These are phyloP conservation scores for Trametes villosa DNA, from an alignment of 768 basidiomycete species.

Conservation along the genomic window DNA sequence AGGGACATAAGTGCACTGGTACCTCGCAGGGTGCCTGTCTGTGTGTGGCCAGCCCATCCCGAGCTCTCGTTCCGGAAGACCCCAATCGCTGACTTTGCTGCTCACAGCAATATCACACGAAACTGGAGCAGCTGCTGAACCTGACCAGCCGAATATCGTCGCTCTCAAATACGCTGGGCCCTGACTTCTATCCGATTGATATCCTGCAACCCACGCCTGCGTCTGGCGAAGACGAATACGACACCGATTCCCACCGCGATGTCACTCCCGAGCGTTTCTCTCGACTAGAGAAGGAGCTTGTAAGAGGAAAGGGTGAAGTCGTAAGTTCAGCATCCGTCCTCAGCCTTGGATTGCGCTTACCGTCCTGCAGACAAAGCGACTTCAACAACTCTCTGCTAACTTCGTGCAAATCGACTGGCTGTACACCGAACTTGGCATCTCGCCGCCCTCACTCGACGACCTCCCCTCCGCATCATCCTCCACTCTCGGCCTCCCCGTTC, in stretches of 20 bases:
- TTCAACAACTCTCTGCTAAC: conserved; percentile 61
- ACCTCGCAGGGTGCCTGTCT: no score
- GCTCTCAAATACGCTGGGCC: conserved; percentile 63
- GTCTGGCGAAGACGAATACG: conserved; percentile 45
- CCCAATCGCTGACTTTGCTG: neutral
- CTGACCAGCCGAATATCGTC: conserved; percentile 66
- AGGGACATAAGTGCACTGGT: no score
- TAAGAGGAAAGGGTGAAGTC: conserved; percentile 85
- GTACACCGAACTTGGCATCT: conserved; percentile 79
- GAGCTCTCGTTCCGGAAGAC: no score
- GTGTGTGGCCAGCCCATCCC: no score
- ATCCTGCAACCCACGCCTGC: conserved; percentile 53
- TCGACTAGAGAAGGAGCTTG: conserved; percentile 81
- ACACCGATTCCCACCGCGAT: conserved; percentile 55
- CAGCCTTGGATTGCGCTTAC: neutral
- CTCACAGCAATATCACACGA: conserved; percentile 69
- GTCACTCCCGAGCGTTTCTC: conserved; percentile 83
- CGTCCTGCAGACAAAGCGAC: conserved; percentile 60
- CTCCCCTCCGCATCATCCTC: conserved; percentile 41
- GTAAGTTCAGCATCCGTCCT: conserved; percentile 46
- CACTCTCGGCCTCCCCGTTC: conserved; percentile 29
- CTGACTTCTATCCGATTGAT: conserved; percentile 61
- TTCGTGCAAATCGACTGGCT: conserved; percentile 84
- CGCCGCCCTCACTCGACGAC: conserved; percentile 60
- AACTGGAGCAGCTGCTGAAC: conserved; percentile 74